A percentile compares a stretch with the other conserved stretches of the same genome.
phyloP scores from a whole-genome alignment of 352 stramenopile genomes.

The Pythium periplocum region DNA sequence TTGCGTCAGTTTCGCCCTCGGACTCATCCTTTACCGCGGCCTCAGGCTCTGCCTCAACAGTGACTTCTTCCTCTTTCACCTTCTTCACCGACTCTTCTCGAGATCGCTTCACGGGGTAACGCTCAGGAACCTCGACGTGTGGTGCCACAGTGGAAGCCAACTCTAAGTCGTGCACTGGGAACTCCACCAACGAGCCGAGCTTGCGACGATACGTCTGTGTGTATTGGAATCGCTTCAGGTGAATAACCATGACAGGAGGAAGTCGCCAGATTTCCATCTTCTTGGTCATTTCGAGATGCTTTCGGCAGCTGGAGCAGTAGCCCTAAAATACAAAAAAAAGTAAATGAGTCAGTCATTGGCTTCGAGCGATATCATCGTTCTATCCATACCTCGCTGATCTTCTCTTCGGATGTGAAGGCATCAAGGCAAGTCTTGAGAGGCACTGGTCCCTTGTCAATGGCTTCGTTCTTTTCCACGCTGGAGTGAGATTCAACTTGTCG shows the following conservation, averaged over 20 bases:
- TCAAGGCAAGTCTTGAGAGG: slow-evolving; percentile 76
- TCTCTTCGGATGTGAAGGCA: slow-evolving; percentile 82
- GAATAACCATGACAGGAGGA: slow-evolving; percentile 97
- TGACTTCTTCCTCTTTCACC: slow-evolving; percentile 13
- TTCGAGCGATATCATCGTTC: neutral
- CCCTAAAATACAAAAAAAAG: slow-evolving; percentile 23
- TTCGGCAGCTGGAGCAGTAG: slow-evolving; percentile 96
- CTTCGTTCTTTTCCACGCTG: slow-evolving; percentile 81
- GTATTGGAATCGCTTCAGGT: slow-evolving; percentile 99
- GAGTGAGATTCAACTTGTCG: slow-evolving; percentile 78
- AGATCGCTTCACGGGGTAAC: slow-evolving; percentile 62
- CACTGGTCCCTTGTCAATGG: slow-evolving; percentile 85
- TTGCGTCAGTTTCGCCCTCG: neutral
- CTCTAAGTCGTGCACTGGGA: slow-evolving; percentile 94
- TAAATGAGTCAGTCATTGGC: neutral
- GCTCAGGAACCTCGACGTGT: slow-evolving; percentile 71
- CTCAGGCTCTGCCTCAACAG: neutral
- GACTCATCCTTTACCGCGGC: neutral
- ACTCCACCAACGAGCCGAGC: slow-evolving; percentile 91
- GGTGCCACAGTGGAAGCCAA: slow-evolving; percentile 86
- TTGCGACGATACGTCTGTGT: slow-evolving; percentile 89
- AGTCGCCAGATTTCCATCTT: slow-evolving; percentile 97
- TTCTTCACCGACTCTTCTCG: neutral
- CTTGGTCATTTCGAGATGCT: slow-evolving; percentile 96
- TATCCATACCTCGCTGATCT: slow-evolving; percentile 62